Evolutionary conservation across 73 alveolate genomes (phyloP).

Genomic region (Paramecium bursaria): DNA sequence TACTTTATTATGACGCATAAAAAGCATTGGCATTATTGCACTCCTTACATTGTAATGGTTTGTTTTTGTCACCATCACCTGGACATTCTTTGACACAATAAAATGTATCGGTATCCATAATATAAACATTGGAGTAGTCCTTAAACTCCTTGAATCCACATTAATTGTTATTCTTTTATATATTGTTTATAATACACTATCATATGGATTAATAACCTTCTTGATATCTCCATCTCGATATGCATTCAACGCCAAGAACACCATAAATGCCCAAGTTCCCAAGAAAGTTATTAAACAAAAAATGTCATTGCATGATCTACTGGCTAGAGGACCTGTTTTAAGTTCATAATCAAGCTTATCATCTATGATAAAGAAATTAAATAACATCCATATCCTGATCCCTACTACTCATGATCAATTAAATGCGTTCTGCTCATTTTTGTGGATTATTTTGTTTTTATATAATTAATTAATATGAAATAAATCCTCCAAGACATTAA

Average conservation of each 20-base stretch:
- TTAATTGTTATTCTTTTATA: neutral
- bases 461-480: slow-evolving; percentile 4
- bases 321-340: slow-evolving; percentile 14
- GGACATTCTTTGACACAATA: slow-evolving; percentile 46
- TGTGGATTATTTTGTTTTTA: too few species aligned
- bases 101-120: neutral
- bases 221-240: slow-evolving; percentile 13
- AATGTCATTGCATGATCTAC: slow-evolving; percentile 32
- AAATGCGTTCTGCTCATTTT: too few species aligned
- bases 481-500: neutral
- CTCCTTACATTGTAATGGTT: slow-evolving; percentile 27
- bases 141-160: slow-evolving; percentile 6
- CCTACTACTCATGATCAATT: too few species aligned
- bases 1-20: neutral
- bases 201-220: slow-evolving; percentile 1
- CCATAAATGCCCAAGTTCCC: slow-evolving; percentile 44
- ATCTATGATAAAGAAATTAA: neutral
- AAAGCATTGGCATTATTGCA: neutral
- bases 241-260: slow-evolving; percentile 10
- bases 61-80: slow-evolving; percentile 36
- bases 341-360: slow-evolving; percentile 18
- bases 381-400: slow-evolving; percentile 1
- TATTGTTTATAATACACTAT: neutral
- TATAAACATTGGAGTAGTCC: slow-evolving; percentile 3
- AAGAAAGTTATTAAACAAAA: neutral